These are phyloP conservation scores for Biscogniauxia sp. DNA, from an alignment of 2,329 filamentous ascomycete genomes.

Conservation along the genomic window DNA sequence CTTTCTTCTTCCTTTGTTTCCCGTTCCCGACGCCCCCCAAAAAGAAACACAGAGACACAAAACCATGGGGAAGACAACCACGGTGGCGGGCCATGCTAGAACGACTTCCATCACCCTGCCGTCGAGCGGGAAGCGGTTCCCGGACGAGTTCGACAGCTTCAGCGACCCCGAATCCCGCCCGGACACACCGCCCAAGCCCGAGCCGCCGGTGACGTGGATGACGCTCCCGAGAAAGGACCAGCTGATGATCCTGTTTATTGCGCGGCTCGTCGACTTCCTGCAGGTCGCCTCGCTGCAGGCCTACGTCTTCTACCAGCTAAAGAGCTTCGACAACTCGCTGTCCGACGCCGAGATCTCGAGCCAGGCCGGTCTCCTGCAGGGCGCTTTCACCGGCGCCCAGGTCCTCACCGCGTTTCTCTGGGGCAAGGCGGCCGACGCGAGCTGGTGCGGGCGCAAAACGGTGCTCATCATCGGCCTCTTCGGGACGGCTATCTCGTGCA, in stretches of 20 bases:
- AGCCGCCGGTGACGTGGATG: slow-evolving; percentile 59
- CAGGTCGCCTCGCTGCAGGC: slow-evolving; percentile 67
- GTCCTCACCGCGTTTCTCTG: slow-evolving; percentile 72
- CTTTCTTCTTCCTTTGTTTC: neutral
- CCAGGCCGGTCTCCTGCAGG: slow-evolving; percentile 69
- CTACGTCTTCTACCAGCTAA: slow-evolving; percentile 75
- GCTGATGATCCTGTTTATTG: slow-evolving; percentile 65
- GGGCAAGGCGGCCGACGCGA: slow-evolving; percentile 63
- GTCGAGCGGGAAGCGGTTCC: slow-evolving; percentile 13
- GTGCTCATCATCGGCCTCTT: slow-evolving; percentile 69
- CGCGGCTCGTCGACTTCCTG: slow-evolving; percentile 70
- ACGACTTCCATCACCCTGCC: slow-evolving; percentile 21
- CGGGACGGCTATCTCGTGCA: slow-evolving; percentile 63
- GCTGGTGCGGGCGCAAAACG: slow-evolving; percentile 62
- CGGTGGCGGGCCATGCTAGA: slow-evolving; percentile 16
- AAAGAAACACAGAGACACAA: neutral
- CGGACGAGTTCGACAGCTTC: slow-evolving; percentile 19
- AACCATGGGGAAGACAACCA: neutral
- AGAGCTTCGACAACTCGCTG: slow-evolving; percentile 58
- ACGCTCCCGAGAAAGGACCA: slow-evolving; percentile 70
- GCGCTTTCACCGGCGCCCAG: slow-evolving; percentile 70
- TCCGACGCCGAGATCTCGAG: slow-evolving; percentile 57
- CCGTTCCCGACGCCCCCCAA: neutral
- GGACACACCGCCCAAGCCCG: slow-evolving; percentile 11
- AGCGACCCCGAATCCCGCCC: slow-evolving; percentile 20